Base-by-base conservation (phyloP, 345 rosid species). In the Populus ilicifolia region DNA sequence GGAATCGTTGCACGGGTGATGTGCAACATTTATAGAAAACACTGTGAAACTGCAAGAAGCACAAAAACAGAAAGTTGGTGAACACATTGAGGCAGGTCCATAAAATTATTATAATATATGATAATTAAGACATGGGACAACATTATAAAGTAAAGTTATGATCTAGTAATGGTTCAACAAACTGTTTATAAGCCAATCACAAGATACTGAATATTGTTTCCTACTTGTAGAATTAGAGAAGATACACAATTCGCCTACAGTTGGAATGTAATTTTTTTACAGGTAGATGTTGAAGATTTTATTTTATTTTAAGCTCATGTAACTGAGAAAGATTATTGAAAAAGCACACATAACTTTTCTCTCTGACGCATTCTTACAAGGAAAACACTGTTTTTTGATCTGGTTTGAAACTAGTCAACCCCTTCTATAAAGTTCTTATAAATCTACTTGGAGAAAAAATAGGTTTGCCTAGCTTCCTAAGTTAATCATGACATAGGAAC, bases 11-110 rank as follows among this genome's bases (percentile, higher is more conserved):
- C n/a, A n/a, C n/a, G n/a, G n/a, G n/a, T n/a, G n/a, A n/a, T n/a
- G n/a, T n/a, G n/a, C n/a, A n/a, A n/a, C n/a, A n/a, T n/a, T n/a
- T n/a, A n/a, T n/a, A 89, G 14, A 93, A 82, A 85, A 77, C 84
- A 83, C 87, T 89, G 70, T 88, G 93, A 75, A 86, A 89, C 98
- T 93, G 87, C 78, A 80, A 70, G 23, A 43, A 62, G 30, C n/a
- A 66, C 36, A 0, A 54, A 43, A 48, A 35, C 5, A 46, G 18
- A 77, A 71, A 39, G 33, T 6, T 71, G 17, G 74, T 71, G 25
- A 69, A 62, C 70, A 76, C 63, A 36, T 14, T 3, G 69, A 75
- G 41, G 23, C n/a, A 25, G 39, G 16, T 2, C 56, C 70, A 41
- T 20, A 23, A 68, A 4, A 29, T 39, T 41, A 63, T 11, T 43